phyloP scores from a whole-genome alignment of 208 protist genomes.

The Acanthamoeba royreba region DNA sequence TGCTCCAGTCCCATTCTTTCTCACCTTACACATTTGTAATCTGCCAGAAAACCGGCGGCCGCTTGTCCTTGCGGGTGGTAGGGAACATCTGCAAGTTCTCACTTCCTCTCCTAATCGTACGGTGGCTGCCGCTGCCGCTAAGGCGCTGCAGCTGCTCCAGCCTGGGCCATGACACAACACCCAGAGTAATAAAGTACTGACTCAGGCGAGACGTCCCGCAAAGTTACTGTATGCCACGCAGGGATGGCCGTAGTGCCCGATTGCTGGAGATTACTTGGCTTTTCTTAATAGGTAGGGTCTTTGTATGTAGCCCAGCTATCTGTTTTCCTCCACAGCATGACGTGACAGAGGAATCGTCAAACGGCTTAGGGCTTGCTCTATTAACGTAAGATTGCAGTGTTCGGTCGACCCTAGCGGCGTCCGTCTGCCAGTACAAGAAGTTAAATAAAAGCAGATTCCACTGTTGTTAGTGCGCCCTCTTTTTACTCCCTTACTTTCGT shows the following conservation, averaged over 20 bases:
- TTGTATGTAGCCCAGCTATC: too few species aligned
- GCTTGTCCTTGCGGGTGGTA: background rate
- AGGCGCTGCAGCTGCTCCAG: background rate
- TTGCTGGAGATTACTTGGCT: too few species aligned
- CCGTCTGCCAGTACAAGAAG: background rate
- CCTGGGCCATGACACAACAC: too few species aligned
- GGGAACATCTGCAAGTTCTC: background rate
- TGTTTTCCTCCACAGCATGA: too few species aligned
- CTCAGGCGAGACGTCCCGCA: too few species aligned
- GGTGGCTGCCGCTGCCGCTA: background rate
- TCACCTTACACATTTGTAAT: background rate
- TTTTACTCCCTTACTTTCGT: background rate
- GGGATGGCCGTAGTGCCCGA: too few species aligned
- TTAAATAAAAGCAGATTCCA: background rate
- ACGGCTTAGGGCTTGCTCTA: too few species aligned
- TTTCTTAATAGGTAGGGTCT: too few species aligned
- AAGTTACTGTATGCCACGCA: too few species aligned
- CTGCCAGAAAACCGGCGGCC: background rate
- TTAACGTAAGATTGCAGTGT: background rate
- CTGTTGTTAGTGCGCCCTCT: background rate
- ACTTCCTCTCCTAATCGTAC: background rate
- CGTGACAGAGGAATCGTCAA: too few species aligned
- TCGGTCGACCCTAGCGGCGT: background rate
- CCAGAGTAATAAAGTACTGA: too few species aligned
- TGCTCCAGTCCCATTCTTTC: background rate